Percentiles rank a stretch among this genome's conserved stretches.
phyloP scores from a whole-genome alignment of 208 protist genomes.

The Trypanosoma platydactyli region DNA sequence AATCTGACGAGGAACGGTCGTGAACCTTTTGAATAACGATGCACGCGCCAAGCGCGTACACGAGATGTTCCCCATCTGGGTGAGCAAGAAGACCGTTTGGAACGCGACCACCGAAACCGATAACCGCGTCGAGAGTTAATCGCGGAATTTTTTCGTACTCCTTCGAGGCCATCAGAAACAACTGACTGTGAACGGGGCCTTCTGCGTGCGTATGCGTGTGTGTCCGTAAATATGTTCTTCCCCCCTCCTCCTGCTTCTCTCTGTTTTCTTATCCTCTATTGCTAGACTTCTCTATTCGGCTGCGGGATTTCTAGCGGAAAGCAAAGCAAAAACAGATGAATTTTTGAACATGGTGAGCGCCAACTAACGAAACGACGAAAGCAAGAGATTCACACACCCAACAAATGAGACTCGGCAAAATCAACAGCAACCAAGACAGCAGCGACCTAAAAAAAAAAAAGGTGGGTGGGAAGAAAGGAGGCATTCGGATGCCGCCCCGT shows the following conservation, averaged over 20 bases:
- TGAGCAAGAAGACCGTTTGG: conserved; percentile 85
- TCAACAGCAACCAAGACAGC: conserved; percentile 1
- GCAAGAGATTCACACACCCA: too few relatives aligned
- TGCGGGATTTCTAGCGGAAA: too few relatives aligned
- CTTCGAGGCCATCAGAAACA: conserved; percentile 34
- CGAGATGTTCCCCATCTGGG: conserved; percentile 85
- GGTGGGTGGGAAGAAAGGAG: too few relatives aligned
- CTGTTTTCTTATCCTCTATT: too few relatives aligned
- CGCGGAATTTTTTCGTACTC: conserved; percentile 67
- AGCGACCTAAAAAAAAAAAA: background rate
- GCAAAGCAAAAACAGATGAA: too few relatives aligned
- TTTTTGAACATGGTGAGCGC: too few relatives aligned
- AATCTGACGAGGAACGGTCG: conserved; percentile 77
- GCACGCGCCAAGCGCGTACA: conserved; percentile 93
- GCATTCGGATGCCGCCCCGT: too few relatives aligned
- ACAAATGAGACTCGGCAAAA: too few relatives aligned
- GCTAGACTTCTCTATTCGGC: too few relatives aligned
- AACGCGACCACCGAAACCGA: conserved; percentile 88
- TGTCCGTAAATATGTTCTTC: background rate
- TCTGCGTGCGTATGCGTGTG: background rate
- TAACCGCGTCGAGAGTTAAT: conserved; percentile 73
- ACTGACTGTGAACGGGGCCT: background rate
- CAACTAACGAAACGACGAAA: too few relatives aligned
- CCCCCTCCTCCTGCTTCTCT: too few relatives aligned
- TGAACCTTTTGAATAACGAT: conserved; percentile 90